Evolutionary conservation across 805 yeast genomes (phyloP).

Genomic region (Metschnikowia anglica): DNA sequence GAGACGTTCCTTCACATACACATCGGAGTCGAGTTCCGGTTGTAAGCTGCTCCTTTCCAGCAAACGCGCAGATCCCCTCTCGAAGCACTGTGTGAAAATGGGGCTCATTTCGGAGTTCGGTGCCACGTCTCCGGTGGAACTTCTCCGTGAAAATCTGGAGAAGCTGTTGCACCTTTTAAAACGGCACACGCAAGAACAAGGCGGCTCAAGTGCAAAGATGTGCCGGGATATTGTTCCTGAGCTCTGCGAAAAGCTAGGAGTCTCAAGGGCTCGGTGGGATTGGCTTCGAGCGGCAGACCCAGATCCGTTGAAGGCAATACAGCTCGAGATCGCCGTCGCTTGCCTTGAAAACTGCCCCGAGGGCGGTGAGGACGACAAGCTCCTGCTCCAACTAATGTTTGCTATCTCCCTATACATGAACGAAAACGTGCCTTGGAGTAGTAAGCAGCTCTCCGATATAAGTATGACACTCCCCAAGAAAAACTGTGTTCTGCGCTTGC

Average conservation of each 20-base stretch:
- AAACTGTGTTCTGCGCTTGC: background rate
- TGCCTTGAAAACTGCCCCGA: conserved; percentile 6
- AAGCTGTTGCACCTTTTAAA: conserved; percentile 4
- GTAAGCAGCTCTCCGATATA: conserved; percentile 5
- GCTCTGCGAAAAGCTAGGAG: conserved; percentile 1
- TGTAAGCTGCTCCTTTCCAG: too few species aligned
- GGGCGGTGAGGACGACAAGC: too few species aligned
- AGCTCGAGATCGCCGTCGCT: conserved; percentile 11
- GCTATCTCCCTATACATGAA: conserved; percentile 25
- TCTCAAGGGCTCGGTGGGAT: conserved; percentile 2
- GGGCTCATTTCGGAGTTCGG: conserved; percentile 3
- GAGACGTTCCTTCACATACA: too few species aligned
- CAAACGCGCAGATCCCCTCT: background rate
- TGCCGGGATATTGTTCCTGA: conserved; percentile 1
- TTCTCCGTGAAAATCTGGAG: conserved; percentile 8
- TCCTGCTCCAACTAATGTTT: conserved; percentile 6
- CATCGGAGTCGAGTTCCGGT: too few species aligned
- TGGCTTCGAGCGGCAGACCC: conserved; percentile 7
- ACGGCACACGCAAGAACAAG: background rate
- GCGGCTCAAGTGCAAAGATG: background rate
- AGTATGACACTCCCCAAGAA: background rate
- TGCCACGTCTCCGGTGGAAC: conserved; percentile 3
- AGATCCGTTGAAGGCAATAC: background rate
- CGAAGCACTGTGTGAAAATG: too few species aligned
- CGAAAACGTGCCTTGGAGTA: conserved; percentile 34